These are phyloP conservation scores for Penicillium desertorum DNA, from an alignment of 495 filamentous ascomycete species.

Conservation along the genomic window DNA sequence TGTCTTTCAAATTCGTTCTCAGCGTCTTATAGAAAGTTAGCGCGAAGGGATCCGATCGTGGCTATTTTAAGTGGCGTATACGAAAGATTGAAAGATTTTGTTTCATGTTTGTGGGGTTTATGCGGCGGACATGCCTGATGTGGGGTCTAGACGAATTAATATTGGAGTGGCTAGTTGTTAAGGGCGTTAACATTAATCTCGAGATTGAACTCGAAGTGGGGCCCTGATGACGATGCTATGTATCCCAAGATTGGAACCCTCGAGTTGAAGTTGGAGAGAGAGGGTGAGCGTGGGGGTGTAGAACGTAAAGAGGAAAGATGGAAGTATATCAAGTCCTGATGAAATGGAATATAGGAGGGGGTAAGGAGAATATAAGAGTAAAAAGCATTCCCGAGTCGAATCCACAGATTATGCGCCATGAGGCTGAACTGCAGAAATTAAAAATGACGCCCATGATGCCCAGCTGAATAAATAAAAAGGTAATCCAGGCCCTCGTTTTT, in stretches of 20 bases:
- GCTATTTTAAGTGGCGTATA: slow-evolving; percentile 4
- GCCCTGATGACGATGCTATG: neutral
- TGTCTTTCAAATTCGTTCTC: neutral
- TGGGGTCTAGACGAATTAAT: slow-evolving; percentile 5
- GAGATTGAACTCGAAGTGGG: slow-evolving; percentile 5
- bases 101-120: neutral
- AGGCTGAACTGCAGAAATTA: slow-evolving; percentile 8
- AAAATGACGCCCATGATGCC: slow-evolving; percentile 8
- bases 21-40: neutral
- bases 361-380: neutral
- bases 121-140: neutral
- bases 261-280: neutral
- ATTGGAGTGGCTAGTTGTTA: neutral
- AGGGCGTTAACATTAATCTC: neutral
- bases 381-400: neutral
- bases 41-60: neutral
- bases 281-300: neutral
- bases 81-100: neutral
- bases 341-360: neutral
- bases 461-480: slow-evolving; percentile 16
- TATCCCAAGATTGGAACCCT: neutral
- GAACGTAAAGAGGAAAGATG: too few relatives aligned
- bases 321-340: neutral
- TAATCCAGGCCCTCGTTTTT: neutral
- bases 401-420: slow-evolving; percentile 6